Evolutionary conservation across 768 basidiomycete genomes (phyloP).

Genomic region (Kockovaella imperatae): DNA sequence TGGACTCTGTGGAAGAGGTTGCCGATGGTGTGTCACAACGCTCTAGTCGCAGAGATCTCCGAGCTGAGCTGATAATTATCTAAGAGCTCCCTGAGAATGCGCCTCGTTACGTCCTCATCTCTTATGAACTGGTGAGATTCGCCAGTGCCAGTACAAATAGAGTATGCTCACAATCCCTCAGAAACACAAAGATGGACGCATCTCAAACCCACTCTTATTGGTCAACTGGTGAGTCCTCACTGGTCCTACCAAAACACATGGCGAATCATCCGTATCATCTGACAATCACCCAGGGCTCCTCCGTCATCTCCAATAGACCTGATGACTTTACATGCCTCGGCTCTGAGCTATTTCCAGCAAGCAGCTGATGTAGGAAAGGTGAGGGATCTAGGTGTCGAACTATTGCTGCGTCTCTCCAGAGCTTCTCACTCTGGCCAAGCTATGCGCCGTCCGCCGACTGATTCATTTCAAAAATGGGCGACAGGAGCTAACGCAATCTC

Average conservation of each 20-base stretch:
- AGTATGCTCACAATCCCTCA: not conserved
- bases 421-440: too few relatives aligned
- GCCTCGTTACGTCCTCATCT: conserved; percentile 76
- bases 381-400: not conserved
- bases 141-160: not conserved
- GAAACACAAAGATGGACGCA: conserved; percentile 70
- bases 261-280: not conserved
- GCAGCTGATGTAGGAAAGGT: conserved; percentile 50
- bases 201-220: conserved; percentile 73
- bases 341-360: conserved; percentile 64
- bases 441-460: too few relatives aligned
- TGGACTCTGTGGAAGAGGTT: conserved; percentile 71
- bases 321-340: conserved; percentile 74
- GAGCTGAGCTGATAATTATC: conserved; percentile 2
- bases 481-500: conserved; percentile 34
- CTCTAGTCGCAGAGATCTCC: not conserved
- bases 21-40: conserved; percentile 58
- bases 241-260: not conserved
- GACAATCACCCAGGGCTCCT: conserved; percentile 52
- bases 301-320: conserved; percentile 65
- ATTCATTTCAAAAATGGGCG: too few relatives aligned
- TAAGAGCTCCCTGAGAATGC: conserved; percentile 79
- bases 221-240: conserved; percentile 58
- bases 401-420: too few relatives aligned
- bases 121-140: conserved; percentile 57